Evolutionary conservation across 2,329 filamentous ascomycete species (phyloP).

Genomic region (Sphaerulina musiva): DNA sequence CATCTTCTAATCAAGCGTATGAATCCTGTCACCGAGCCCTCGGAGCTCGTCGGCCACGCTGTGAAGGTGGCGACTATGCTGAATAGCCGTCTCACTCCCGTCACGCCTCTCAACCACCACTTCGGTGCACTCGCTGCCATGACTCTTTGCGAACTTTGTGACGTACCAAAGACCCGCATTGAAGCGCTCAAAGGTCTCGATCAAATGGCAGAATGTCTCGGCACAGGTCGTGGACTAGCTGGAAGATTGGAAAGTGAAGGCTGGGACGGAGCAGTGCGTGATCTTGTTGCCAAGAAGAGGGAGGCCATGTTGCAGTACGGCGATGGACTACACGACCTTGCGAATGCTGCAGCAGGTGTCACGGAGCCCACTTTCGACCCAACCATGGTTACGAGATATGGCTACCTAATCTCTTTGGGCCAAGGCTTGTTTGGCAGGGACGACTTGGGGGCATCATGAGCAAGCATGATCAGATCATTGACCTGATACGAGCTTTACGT

Average conservation of each 20-base stretch:
- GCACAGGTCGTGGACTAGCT: slow-evolving; percentile 38
- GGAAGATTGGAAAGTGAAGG: slow-evolving; percentile 43
- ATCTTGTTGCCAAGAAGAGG: slow-evolving; percentile 42
- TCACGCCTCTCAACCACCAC: slow-evolving; percentile 62
- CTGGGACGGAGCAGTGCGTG: slow-evolving; percentile 54
- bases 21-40: slow-evolving; percentile 49
- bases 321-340: slow-evolving; percentile 51
- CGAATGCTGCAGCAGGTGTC: slow-evolving; percentile 41
- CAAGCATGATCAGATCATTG: not conserved
- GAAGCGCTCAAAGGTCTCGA: slow-evolving; percentile 53
- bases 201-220: slow-evolving; percentile 50
- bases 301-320: slow-evolving; percentile 37
- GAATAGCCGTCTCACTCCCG: slow-evolving; percentile 48
- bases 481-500: not conserved
- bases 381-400: slow-evolving; percentile 36
- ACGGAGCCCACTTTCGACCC: slow-evolving; percentile 31
- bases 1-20: slow-evolving; percentile 59
- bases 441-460: slow-evolving; percentile 2
- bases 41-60: slow-evolving; percentile 55
- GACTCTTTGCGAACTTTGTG: slow-evolving; percentile 55
- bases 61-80: slow-evolving; percentile 55
- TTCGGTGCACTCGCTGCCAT: slow-evolving; percentile 56
- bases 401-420: slow-evolving; percentile 35
- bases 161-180: slow-evolving; percentile 50
- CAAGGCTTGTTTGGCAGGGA: slow-evolving; percentile 32